Evolutionary conservation across 2,329 filamentous ascomycete species (phyloP), one percentile per base, ranked within the genome.

Genomic region (Scedosporium dehoogii): DNA sequence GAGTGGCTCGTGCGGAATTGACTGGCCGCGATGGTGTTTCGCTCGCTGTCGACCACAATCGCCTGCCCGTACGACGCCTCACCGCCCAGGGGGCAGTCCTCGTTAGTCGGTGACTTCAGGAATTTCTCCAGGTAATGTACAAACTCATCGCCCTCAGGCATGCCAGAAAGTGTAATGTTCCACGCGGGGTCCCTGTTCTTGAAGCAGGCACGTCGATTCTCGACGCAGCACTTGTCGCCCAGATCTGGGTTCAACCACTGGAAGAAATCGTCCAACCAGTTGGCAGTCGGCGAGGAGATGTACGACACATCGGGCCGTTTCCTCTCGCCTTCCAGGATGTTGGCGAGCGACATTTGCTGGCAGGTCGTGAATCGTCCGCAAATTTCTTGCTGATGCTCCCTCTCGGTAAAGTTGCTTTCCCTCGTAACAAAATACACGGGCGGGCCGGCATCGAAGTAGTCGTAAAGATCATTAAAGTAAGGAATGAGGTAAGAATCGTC

Each of bases 201-300:
- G 70, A 99, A 97, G 75, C 94, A 99, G 1, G 87, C 80, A 68
- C 86, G 78, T 56, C 84, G 84, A 59, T 85, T 71, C 64, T 93
- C 87, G 44, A 89, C 81, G 69, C 90, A 97, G 76, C 82, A 87
- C 59, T 82, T 77, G 55, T 92, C 89, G 23, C 77, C 75, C 53
- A 91, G 83, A 60, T 86, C 83, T 0, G 94, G 94, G 68, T 97
- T 96, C n/a, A 97, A 79, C 93, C 94, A 99, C 64, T 91, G 83
- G 75, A 97, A 91, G 76, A 91, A 97, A 71, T 99, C 94, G 67
- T 99, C 94, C 18, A 99, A 84, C 94, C 94, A 99, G 73, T 90
- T 97, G 3, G 96, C 94, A 0, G 93, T 87, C 0, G 92, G 89
- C 9, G 92, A 87, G 6, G 91, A 84, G 67, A 99, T 91, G 73